Conservation (phyloP, 306 rosid genomes). For the Castanopsis chinensis region DNA sequence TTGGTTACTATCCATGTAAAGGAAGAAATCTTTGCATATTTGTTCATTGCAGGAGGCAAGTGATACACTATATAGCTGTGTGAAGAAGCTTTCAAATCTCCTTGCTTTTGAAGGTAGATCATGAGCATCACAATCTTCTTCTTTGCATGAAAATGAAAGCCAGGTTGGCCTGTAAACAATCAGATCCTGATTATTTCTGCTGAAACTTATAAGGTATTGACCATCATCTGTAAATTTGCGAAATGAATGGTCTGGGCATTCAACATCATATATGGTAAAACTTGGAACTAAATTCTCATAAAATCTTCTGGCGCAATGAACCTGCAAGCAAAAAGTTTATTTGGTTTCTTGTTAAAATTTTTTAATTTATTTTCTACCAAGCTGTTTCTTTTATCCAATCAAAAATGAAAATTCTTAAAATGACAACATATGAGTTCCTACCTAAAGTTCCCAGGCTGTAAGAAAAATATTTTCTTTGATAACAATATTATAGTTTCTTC, state of each 20-base stretch:
- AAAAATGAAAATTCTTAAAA: slow-evolving; percentile 6
- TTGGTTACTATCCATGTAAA: slow-evolving; percentile 74
- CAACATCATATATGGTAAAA: slow-evolving; percentile 76
- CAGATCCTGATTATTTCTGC: slow-evolving; percentile 76
- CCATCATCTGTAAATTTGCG: slow-evolving; percentile 98
- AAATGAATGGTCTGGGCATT: slow-evolving; percentile 83
- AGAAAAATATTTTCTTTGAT: neutral
- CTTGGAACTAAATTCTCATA: slow-evolving; percentile 94
- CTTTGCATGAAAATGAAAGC: slow-evolving; percentile 87
- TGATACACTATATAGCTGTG: slow-evolving; percentile 61
- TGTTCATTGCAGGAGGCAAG: slow-evolving; percentile 83
- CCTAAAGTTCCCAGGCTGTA: neutral
- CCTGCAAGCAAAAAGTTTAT: slow-evolving; percentile 69
- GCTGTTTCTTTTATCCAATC: slow-evolving; percentile 1
- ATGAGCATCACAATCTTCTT: slow-evolving; percentile 65
- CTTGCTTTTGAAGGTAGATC: slow-evolving; percentile 72
- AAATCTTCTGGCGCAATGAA: slow-evolving; percentile 73
- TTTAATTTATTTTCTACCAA: slow-evolving; percentile 1
- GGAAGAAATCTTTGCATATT: slow-evolving; percentile 92
- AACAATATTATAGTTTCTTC: neutral
- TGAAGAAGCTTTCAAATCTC: slow-evolving; percentile 89
- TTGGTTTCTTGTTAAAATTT: slow-evolving; percentile 42
- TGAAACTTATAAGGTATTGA: slow-evolving; percentile 82
- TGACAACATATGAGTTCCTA: slow-evolving; percentile 1
- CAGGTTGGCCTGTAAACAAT: slow-evolving; percentile 86